These are phyloP conservation scores for Ganoderma leucocontextum DNA, from an alignment of 1,284 basidiomycete genomes.

Conservation along the genomic window DNA sequence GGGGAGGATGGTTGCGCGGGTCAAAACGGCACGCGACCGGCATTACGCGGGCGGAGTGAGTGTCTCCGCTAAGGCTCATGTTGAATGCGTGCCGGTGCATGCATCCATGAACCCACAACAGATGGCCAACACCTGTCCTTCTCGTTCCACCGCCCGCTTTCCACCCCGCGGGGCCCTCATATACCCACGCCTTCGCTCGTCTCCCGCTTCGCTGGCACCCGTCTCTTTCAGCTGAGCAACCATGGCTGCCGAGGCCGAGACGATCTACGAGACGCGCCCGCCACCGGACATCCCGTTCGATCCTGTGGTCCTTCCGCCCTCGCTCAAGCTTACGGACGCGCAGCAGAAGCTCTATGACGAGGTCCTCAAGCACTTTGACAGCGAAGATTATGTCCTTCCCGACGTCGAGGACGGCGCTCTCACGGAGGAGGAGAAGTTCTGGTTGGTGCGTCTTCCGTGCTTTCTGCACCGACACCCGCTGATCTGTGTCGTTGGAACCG, in stretches of 20 bases:
- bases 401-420: conserved; percentile 57
- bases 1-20: not conserved
- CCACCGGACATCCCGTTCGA: conserved; percentile 32
- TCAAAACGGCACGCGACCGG: not conserved
- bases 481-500: not conserved
- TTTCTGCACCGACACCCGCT: not conserved
- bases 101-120: not conserved
- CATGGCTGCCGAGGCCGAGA: conserved; percentile 14
- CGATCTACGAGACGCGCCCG: conserved; percentile 29
- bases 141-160: not conserved
- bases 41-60: not conserved
- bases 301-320: conserved; percentile 25
- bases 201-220: not conserved
- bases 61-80: not conserved
- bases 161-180: not conserved
- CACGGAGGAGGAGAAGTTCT: conserved; percentile 75
- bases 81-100: not conserved
- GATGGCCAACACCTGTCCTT: not conserved
- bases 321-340: conserved; percentile 48
- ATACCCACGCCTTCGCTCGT: not conserved
- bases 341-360: conserved; percentile 61
- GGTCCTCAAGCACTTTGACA: conserved; percentile 67
- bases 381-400: conserved; percentile 60
- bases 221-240: not conserved
- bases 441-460: conserved; percentile 58